Conservation (phyloP, 139 green algal genomes). For the Chlamydomonas eustigma region DNA sequence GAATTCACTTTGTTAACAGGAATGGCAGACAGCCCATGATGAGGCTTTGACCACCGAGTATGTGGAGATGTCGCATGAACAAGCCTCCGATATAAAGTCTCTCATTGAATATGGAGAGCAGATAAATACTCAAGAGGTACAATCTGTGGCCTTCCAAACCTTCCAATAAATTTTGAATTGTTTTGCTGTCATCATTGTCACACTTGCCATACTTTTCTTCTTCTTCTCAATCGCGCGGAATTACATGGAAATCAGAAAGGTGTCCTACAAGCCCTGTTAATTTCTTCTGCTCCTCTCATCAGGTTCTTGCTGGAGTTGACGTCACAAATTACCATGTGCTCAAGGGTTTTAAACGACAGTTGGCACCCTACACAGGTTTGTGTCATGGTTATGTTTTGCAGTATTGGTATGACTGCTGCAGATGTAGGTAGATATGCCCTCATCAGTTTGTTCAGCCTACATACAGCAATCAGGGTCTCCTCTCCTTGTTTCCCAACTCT, state of each 20-base stretch:
- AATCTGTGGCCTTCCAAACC: background rate
- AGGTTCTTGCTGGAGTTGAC: background rate
- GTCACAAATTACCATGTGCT: background rate
- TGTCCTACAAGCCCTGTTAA: too few relatives aligned
- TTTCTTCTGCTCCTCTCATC: too few relatives aligned
- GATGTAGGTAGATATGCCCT: too few relatives aligned
- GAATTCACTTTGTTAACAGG: background rate
- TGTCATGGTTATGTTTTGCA: too few relatives aligned
- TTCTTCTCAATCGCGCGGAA: too few relatives aligned
- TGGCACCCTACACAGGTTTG: background rate
- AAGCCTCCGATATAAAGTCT: background rate
- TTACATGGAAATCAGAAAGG: too few relatives aligned
- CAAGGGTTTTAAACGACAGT: background rate
- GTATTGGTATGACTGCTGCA: too few relatives aligned
- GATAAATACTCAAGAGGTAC: constrained; percentile 4
- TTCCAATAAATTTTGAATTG: background rate
- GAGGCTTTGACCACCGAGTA: constrained; percentile 19
- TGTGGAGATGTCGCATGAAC: constrained; percentile 9
- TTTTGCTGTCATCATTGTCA: too few relatives aligned
- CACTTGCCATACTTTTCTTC: too few relatives aligned
- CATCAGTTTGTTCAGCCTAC: too few relatives aligned
- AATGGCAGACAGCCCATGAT: constrained; percentile 4
- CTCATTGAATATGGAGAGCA: constrained; percentile 3
- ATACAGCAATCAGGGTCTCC: background rate
- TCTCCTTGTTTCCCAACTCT: background rate